phyloP scores from a whole-genome alignment of 2,329 filamentous ascomycete genomes.

The Neofusicoccum sp. region DNA sequence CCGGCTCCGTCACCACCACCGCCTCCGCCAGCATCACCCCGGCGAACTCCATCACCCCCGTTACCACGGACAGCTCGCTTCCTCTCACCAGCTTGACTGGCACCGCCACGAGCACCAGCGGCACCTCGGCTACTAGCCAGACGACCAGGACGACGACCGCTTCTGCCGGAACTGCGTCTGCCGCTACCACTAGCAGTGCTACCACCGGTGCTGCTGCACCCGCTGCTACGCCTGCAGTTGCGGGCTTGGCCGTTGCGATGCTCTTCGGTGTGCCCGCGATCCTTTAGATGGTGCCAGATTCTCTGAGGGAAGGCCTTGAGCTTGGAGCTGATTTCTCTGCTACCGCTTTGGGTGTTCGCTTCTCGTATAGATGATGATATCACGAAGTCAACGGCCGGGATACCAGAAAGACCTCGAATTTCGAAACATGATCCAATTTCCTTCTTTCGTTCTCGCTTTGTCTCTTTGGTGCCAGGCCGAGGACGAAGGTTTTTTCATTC shows the following conservation, averaged over 20 bases:
- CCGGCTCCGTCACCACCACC: slow-evolving; percentile 23
- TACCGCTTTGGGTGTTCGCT: too few relatives aligned
- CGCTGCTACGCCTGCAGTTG: neutral
- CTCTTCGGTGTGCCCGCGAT: neutral
- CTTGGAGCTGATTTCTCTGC: too few relatives aligned
- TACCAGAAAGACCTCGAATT: too few relatives aligned
- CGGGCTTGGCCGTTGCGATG: neutral
- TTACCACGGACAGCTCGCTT: neutral
- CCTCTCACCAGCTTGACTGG: neutral
- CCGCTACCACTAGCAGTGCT: neutral
- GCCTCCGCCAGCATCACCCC: slow-evolving; percentile 21
- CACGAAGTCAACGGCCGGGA: too few relatives aligned
- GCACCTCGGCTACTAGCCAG: neutral
- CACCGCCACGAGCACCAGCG: too few relatives aligned
- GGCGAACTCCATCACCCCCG: neutral
- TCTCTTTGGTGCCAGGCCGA: too few relatives aligned
- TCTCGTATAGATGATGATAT: too few relatives aligned
- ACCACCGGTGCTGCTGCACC: neutral
- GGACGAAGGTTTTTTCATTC: too few relatives aligned
- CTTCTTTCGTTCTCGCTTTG: too few relatives aligned
- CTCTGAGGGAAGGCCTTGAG: too few relatives aligned
- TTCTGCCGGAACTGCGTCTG: too few relatives aligned
- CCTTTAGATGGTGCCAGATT: neutral
- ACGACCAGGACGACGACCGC: neutral
- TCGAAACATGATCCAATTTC: too few relatives aligned